Evolutionary conservation across 352 stramenopile species (phyloP).

Genomic region (Phytopythium delawarense): DNA sequence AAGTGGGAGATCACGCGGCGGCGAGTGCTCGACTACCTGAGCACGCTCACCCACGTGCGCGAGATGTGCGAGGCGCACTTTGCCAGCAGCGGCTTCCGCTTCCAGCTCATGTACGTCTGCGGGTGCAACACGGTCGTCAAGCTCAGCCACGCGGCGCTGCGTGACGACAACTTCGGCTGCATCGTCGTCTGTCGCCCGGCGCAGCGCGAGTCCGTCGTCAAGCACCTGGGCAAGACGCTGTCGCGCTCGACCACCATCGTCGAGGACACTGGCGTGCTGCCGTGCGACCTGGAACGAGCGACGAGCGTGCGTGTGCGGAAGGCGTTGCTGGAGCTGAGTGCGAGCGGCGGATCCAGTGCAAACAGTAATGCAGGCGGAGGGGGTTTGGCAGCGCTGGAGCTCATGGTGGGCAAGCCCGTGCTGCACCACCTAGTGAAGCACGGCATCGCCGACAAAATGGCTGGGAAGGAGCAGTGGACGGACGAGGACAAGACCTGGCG

Average conservation of each 20-base stretch:
- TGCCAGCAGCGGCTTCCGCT: slow-evolving; percentile 31
- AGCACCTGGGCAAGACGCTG: slow-evolving; percentile 63
- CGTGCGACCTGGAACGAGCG: slow-evolving; percentile 58
- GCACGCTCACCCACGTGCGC: slow-evolving; percentile 60
- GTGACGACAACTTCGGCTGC: slow-evolving; percentile 63
- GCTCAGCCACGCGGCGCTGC: slow-evolving; percentile 61
- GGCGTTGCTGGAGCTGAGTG: slow-evolving; percentile 29
- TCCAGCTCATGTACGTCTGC: slow-evolving; percentile 76
- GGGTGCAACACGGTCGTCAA: slow-evolving; percentile 79
- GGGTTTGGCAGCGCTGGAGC: slow-evolving; percentile 29
- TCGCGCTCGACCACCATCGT: slow-evolving; percentile 60
- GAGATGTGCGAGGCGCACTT: slow-evolving; percentile 79
- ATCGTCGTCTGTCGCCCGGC: slow-evolving; percentile 63
- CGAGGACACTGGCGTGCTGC: slow-evolving; percentile 65
- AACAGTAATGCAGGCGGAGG: background rate
- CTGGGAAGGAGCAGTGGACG: slow-evolving; percentile 48
- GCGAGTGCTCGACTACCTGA: slow-evolving; percentile 72
- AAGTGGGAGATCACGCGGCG: slow-evolving; percentile 80
- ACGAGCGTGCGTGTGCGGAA: slow-evolving; percentile 65
- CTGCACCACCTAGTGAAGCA: slow-evolving; percentile 62
- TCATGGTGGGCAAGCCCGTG: slow-evolving; percentile 69
- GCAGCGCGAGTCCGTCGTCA: slow-evolving; percentile 65
- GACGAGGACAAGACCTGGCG: slow-evolving; percentile 68
- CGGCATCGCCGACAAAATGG: slow-evolving; percentile 51
- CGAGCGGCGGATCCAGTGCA: background rate